Percentiles rank a stretch among this genome's conserved stretches.
Evolutionary conservation across 441 rosid genomes (phyloP).

Genomic region (Rhodomyrtus psidioides): DNA sequence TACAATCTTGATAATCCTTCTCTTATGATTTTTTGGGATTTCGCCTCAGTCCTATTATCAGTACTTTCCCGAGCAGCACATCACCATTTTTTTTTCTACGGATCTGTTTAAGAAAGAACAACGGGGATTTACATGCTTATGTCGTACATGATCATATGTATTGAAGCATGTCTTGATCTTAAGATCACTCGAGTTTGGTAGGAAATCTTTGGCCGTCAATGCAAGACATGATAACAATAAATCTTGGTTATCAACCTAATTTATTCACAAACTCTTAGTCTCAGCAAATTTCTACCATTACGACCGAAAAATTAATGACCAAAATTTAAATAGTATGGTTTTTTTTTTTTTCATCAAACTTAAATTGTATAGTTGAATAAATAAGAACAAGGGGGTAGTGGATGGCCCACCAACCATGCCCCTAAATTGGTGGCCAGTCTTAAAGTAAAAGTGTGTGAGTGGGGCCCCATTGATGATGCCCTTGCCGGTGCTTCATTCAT

Average conservation of each 20-base stretch:
- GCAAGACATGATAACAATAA: background rate
- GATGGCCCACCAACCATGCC: slow-evolving; percentile 24
- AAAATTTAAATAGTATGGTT: background rate
- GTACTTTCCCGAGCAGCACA: background rate
- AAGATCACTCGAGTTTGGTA: background rate
- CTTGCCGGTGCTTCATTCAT: background rate
- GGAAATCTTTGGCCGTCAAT: background rate
- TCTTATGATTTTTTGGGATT: background rate
- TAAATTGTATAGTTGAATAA: too few relatives aligned
- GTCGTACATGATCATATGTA: fast-evolving
- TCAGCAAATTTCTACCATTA: background rate
- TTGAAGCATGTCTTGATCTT: background rate
- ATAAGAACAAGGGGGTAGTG: slow-evolving; percentile 3
- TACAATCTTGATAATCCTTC: background rate
- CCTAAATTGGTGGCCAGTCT: slow-evolving; percentile 36
- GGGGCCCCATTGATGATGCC: slow-evolving; percentile 18
- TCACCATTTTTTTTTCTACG: background rate
- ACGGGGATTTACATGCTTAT: background rate
- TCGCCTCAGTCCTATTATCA: background rate
- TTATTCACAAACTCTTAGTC: background rate
- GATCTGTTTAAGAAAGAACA: too few relatives aligned
- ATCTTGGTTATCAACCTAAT: background rate
- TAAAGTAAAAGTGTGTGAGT: slow-evolving; percentile 10
- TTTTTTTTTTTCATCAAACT: too few relatives aligned
- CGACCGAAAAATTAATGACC: background rate